These are phyloP conservation scores for Avena insularis DNA, from an alignment of 176 grass and related monocot species.

Conservation along the genomic window DNA sequence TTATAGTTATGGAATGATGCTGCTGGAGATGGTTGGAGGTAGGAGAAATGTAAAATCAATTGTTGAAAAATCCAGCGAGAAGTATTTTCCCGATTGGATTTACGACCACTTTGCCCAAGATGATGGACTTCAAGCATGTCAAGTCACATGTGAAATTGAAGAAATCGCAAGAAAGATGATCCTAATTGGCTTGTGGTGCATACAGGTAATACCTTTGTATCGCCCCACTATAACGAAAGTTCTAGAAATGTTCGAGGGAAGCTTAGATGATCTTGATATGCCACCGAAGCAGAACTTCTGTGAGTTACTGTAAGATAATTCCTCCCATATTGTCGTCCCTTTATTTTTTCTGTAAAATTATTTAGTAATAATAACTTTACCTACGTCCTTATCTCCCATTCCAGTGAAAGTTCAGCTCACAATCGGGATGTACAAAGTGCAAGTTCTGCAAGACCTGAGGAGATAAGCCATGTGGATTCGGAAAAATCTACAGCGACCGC, in stretches of 20 bases:
- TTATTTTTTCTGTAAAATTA: background rate
- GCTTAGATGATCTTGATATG: slow-evolving; percentile 40
- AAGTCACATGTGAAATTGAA: slow-evolving; percentile 38
- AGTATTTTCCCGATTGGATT: slow-evolving; percentile 79
- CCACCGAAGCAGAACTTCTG: slow-evolving; percentile 45
- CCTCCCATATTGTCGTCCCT: background rate
- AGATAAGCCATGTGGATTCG: slow-evolving; percentile 15
- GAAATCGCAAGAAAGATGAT: slow-evolving; percentile 52
- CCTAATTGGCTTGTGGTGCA: slow-evolving; percentile 59
- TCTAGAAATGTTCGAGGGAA: slow-evolving; percentile 60
- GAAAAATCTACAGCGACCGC: background rate
- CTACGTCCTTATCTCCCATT: background rate
- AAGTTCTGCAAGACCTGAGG: background rate
- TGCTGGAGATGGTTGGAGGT: slow-evolving; percentile 44
- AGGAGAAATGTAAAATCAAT: slow-evolving; percentile 43
- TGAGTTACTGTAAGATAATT: slow-evolving; percentile 33
- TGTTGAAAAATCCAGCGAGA: slow-evolving; percentile 37
- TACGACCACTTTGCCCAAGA: slow-evolving; percentile 68
- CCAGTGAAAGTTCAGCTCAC: background rate
- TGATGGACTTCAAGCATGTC: slow-evolving; percentile 56
- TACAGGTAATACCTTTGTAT: slow-evolving; percentile 42
- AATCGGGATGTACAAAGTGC: slow-evolving; percentile 11
- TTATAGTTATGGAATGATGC: slow-evolving; percentile 78
- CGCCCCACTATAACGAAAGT: slow-evolving; percentile 55
- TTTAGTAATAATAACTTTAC: background rate